Evolutionary conservation across 805 yeast species (phyloP).

Genomic region (Wickerhamiella lipophila): DNA sequence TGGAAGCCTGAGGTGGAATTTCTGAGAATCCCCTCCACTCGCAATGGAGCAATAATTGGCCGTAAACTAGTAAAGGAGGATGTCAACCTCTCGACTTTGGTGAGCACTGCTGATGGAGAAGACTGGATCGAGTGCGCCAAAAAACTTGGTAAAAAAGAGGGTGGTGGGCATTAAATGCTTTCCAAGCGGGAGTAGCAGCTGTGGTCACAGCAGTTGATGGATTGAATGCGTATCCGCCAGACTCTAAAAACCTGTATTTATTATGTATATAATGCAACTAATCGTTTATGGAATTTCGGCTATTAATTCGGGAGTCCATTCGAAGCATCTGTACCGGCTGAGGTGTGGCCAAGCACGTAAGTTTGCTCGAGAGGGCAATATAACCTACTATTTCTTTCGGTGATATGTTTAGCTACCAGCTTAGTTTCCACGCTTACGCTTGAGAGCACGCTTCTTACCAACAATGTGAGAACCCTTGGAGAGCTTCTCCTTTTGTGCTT

Average conservation of each 20-base stretch:
- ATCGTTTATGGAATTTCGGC: background rate
- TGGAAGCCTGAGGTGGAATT: slow-evolving; percentile 80
- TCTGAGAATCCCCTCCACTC: slow-evolving; percentile 84
- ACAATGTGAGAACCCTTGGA: slow-evolving; percentile 21
- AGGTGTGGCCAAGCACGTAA: no score
- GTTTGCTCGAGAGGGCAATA: no score
- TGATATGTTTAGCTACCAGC: no score
- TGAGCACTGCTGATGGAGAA: slow-evolving; percentile 73
- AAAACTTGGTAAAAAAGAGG: background rate
- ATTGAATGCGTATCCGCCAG: background rate
- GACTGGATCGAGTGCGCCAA: slow-evolving; percentile 57
- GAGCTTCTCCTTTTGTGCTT: slow-evolving; percentile 16
- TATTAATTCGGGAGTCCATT: no score
- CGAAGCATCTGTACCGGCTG: no score
- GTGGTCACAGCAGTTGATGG: no score
- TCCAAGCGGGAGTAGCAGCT: no score
- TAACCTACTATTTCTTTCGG: no score
- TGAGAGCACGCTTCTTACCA: slow-evolving; percentile 28
- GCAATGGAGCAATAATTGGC: slow-evolving; percentile 85
- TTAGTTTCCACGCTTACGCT: slow-evolving; percentile 15
- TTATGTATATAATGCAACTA: background rate
- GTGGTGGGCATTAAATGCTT: no score
- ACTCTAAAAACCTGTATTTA: background rate
- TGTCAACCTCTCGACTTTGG: slow-evolving; percentile 39
- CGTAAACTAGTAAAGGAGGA: slow-evolving; percentile 26